A percentile compares a stretch with the other conserved stretches of the same genome.
Conservation (phyloP, 495 filamentous ascomycete species). For the Clavariopsis aquatica region DNA sequence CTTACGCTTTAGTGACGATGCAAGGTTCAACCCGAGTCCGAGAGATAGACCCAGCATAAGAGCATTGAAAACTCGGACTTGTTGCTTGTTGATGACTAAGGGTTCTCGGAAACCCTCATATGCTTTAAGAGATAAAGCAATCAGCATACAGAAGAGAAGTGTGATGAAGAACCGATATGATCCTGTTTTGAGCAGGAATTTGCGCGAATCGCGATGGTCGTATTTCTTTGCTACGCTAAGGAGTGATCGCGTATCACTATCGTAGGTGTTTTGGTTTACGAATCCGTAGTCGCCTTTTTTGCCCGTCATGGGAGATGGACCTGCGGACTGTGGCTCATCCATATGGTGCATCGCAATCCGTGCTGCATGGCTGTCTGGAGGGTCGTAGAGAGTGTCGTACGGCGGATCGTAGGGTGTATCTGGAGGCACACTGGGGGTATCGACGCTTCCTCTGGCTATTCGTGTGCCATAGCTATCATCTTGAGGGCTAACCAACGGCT, state of each 20-base stretch:
- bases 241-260: conserved; percentile 25
- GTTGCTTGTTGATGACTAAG: conserved; percentile 5
- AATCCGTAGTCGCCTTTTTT: conserved; percentile 2
- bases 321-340: conserved; percentile 5
- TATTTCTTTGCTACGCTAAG: conserved; percentile 23
- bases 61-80: conserved; percentile 30
- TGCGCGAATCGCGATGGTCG: conserved; percentile 28
- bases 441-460: conserved; percentile 1
- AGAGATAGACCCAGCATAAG: conserved; percentile 35
- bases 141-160: conserved; percentile 24
- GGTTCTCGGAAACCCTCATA: conserved; percentile 28
- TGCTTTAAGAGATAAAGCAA: conserved; percentile 21
- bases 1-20: conserved; percentile 36
- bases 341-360: conserved; percentile 23
- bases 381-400: neutral
- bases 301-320: neutral
- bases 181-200: conserved; percentile 25
- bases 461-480: neutral
- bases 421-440: neutral
- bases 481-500: neutral
- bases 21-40: conserved; percentile 35
- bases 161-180: conserved; percentile 19
- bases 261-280: conserved; percentile 4
- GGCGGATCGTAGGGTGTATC: neutral
- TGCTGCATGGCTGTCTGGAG: conserved; percentile 1